Base-by-base conservation (phyloP, 441 rosid genomes). In the Raphanus hybrid region DNA sequence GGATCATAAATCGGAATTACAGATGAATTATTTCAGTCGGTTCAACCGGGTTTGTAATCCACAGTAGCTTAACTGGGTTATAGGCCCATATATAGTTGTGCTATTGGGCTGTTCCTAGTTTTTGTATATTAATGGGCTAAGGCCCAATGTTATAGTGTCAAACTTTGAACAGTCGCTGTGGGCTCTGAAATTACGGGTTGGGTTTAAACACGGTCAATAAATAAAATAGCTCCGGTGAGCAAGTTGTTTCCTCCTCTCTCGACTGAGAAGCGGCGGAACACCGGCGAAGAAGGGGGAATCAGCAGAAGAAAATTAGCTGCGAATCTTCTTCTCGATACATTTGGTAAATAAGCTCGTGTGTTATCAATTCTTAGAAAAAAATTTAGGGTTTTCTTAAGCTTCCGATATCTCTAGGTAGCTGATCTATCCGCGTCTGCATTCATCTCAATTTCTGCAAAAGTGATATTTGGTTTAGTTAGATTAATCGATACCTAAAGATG, bases 351-450 rank as follows among this genome's bases (percentile, higher is more conserved):
- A 43, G 59, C 43, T 71, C 63, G 67, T n/a, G 8, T 5, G 16
- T 11, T 32, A 59, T 23, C 26, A 23, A 2, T 5, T 60, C 43
- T 11, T 23, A 34, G 26, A 23, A 11, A 16, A 67, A 72, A 23
- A 2, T 61, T 45, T 78, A 78, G 81, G 81, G 77, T 78, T 55
- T 78, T 67, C 37, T 27, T 6, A 34, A 1, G 5, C 37, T 77
- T 23, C 26, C 26, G 26, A 23, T 23, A 1, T 23, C 26, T 23
- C 26, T 23, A 23, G 26, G 26, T 23, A 23, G 26, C 26, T 23
- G 26, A 23, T 23, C 54, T 54, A 64, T 64, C 1, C 26, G 5
- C 52, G 14, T 45, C 52, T 45, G 52, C 52, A 45, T 45, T 45
- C 52, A 45, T 45, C 14, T 48, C 64, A 48, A 61, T 18, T 45